phyloP scores from a whole-genome alignment of 352 stramenopile genomes.

The Phytophthora idaei region DNA sequence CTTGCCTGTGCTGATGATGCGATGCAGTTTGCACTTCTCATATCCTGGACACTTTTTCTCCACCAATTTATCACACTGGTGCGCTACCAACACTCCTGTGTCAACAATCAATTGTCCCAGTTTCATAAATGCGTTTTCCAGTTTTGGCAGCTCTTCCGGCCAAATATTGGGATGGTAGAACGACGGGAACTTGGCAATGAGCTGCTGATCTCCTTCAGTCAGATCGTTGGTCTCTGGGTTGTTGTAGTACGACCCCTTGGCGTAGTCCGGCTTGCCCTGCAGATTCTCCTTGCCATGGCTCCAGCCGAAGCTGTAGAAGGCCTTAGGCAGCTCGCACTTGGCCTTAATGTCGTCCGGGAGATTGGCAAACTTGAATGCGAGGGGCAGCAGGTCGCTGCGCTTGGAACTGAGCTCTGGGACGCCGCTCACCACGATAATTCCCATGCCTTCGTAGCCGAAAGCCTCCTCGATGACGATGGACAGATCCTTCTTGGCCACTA shows the following conservation, averaged over 20 bases:
- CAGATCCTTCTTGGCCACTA: constrained; percentile 55
- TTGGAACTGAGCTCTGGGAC: constrained; percentile 83
- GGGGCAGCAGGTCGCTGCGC: constrained; percentile 77
- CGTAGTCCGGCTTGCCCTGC: constrained; percentile 91
- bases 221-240: constrained; percentile 94
- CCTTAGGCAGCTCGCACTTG: constrained; percentile 84
- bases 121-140: constrained; percentile 91
- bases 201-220: constrained; percentile 69
- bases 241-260: constrained; percentile 97
- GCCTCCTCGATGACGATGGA: constrained; percentile 67
- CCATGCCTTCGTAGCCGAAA: constrained; percentile 91
- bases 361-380: constrained; percentile 86
- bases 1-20: constrained; percentile 88
- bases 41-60: constrained; percentile 76
- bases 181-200: constrained; percentile 83
- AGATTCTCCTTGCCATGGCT: constrained; percentile 96
- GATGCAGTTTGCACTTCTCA: constrained; percentile 81
- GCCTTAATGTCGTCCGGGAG: constrained; percentile 82
- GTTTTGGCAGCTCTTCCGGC: constrained; percentile 82
- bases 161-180: constrained; percentile 96
- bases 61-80: constrained; percentile 93
- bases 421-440: constrained; percentile 88
- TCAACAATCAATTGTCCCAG: constrained; percentile 93
- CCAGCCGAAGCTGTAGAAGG: constrained; percentile 96
- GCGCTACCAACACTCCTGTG: constrained; percentile 90